Evolutionary conservation across 2,329 filamentous ascomycete genomes (phyloP), one percentile per base, ranked within the genome.

Genomic region (Cladophialophora immunda): DNA sequence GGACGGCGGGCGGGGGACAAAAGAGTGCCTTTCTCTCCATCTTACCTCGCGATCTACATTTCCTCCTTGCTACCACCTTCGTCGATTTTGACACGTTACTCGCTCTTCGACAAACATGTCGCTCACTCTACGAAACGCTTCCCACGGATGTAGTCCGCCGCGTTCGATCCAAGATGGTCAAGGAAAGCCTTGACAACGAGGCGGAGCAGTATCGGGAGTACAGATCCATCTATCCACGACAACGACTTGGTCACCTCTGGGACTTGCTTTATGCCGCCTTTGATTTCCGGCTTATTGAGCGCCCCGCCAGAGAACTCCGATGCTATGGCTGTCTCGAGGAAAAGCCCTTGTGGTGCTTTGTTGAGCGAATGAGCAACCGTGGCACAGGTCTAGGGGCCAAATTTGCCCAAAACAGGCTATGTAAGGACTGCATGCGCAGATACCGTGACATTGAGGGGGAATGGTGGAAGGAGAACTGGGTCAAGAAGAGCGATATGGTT

Each of bases 401-500:
- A 41, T 68, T 30, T 11, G 69, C 69, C 53, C 58, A 54, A 17
- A 55, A 68, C 45, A 55, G 69, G 27, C 52, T 69, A 53, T 71
- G 69, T 57, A 71, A 71, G 57, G 65, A 66, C 61, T 71, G 69
- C 34, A 71, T 71, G 69, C 65, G 67, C 47, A 53, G 67, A 13
- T 67, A 71, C 7, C 66, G 68, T 32, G 55, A 65, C 19, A 65
- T 69, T 17, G 69, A 67, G 22, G 69, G 69, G 7, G 25, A 58
- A 19, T 71, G 67, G 69, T 71, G 66, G 65, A 67, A 63, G 58
- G 69, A 71, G 58, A 69, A 69, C 47, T 69, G 69, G 67, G 57
- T 71, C 47, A 58, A 62, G 47, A 68, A 64, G 34, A 60, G 59
- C 29, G 69, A 69, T 13, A 63, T 45, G 11, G 67, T 66, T 7